Base-by-base conservation (phyloP, 345 rosid species). In the Pistacia integerrima region DNA sequence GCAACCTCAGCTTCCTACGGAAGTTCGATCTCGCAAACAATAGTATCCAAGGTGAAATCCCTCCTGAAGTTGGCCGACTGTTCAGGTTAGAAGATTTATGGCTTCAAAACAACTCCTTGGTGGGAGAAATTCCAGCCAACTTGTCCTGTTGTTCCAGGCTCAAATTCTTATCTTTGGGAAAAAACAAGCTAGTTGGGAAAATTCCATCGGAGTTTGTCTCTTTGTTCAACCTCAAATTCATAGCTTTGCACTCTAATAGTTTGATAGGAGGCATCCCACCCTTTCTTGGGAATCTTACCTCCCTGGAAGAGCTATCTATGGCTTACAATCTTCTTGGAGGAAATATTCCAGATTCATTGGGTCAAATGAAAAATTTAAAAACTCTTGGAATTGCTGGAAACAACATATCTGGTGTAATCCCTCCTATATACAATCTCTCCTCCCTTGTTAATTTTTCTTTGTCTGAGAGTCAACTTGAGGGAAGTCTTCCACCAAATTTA, bases 221-320 rank as follows among this genome's bases (percentile, higher is more conserved):
- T 2, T 57, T 77, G 36, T 36, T 17, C n/a, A 73, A 64, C 11
- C 75, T 81, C 2, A 16, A 14, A 22, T 0, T 25, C 25, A 25
- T 25, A 0, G 0, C 6, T 3, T 12, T 81, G 25, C 55, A 20
- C 8, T 0, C 0, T 3, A 81, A 81, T 41, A n/a, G 69, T 56
- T 61, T 81, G 17, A 69, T 4, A 7, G 83, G 79, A 30, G 30
- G 41, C 28, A 51, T 80, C 5, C 74, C 77, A 13, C 3, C 41
- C 28, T 76, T 41, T 60, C 8, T 66, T 3, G 83, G 79, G 36
- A 83, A 83, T 44, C 61, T 83, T 44, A 38, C 83, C 1, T 80
- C 77, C 4, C 63, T 80, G 2, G 11, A 12, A 2, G 0, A 0
- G 8, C 1, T 83, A 0, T 60, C 58, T 25, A 4, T 28, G 7